Percentiles rank a stretch among this genome's conserved stretches.
These are phyloP conservation scores for Ophiostoma australiae DNA, from an alignment of 2,329 filamentous ascomycete species.

Conservation along the genomic window DNA sequence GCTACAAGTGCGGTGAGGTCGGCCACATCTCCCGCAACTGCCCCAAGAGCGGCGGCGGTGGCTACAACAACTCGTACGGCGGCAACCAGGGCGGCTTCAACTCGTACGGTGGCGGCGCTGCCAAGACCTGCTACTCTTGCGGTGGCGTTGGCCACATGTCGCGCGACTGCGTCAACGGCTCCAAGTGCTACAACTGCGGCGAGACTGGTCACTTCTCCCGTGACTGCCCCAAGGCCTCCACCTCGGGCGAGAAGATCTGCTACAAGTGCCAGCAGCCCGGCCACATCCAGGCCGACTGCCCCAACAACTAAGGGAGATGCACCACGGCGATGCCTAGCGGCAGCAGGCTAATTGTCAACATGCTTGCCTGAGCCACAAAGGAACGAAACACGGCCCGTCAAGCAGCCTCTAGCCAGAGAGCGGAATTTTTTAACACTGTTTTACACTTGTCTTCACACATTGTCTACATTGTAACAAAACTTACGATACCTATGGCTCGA, in stretches of 20 bases:
- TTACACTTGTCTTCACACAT: constrained; percentile 10
- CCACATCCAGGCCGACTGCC: constrained; percentile 91
- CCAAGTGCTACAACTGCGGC: constrained; percentile 99
- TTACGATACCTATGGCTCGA: constrained; percentile 28
- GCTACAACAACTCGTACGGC: constrained; percentile 44
- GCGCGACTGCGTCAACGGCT: constrained; percentile 93
- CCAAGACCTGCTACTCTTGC: constrained; percentile 95
- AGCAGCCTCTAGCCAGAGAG: constrained; percentile 21
- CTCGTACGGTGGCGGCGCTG: constrained; percentile 28
- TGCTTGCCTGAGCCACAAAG: constrained; percentile 22
- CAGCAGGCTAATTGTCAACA: constrained; percentile 25
- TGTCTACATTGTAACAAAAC: constrained; percentile 21
- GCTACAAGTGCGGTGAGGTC: constrained; percentile 97
- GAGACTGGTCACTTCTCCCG: constrained; percentile 93
- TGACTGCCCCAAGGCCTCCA: constrained; percentile 90
- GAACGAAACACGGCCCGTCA: constrained; percentile 25
- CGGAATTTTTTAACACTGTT: constrained; percentile 15
- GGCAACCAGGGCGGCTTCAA: constrained; percentile 43
- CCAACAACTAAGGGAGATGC: constrained; percentile 58
- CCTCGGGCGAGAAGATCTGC: constrained; percentile 87
- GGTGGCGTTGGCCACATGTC: constrained; percentile 96
- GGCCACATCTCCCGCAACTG: constrained; percentile 96
- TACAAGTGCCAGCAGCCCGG: constrained; percentile 87
- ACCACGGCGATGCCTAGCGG: constrained; percentile 16
- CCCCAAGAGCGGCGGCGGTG: constrained; percentile 57